phyloP scores from a whole-genome alignment of 2,329 filamentous ascomycete species.

The Neoascochyta sp. region DNA sequence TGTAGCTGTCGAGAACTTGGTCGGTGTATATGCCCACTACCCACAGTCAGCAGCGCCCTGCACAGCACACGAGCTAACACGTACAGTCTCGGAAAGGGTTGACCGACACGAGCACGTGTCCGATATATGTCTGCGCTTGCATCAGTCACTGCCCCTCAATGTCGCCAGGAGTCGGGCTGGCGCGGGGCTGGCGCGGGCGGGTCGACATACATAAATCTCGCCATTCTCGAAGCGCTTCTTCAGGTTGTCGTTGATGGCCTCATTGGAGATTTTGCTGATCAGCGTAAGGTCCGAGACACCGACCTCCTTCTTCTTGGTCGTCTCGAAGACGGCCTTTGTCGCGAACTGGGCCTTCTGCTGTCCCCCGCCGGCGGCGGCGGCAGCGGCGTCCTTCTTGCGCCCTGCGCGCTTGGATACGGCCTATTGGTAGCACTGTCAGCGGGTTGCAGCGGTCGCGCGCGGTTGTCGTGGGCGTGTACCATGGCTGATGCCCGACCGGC shows the following conservation, averaged over 20 bases:
- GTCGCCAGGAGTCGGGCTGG: conserved; percentile 8
- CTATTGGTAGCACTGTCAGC: conserved; percentile 34
- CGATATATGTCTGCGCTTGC: conserved; percentile 77
- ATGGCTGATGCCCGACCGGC: conserved; percentile 36
- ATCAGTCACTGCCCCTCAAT: conserved; percentile 21
- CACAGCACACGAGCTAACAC: conserved; percentile 26
- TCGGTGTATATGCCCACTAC: conserved; percentile 95
- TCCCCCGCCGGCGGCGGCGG: conserved; percentile 43
- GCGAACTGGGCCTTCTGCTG: conserved; percentile 62
- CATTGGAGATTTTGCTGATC: conserved; percentile 97
- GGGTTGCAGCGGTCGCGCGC: conserved; percentile 4
- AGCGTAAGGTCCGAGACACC: conserved; percentile 96
- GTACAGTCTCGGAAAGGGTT: conserved; percentile 89
- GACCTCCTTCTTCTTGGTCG: conserved; percentile 97
- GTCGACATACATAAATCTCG: conserved; percentile 77
- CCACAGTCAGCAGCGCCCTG: conserved; percentile 35
- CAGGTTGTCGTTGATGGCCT: conserved; percentile 98
- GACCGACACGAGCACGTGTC: conserved; percentile 97
- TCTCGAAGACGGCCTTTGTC: conserved; percentile 94
- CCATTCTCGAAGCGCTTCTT: conserved; percentile 96
- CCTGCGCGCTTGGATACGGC: conserved; percentile 57
- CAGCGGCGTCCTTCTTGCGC: conserved; percentile 53
- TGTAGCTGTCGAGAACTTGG: conserved; percentile 85
- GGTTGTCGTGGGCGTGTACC: conserved; percentile 19
- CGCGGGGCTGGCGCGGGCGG: conserved; percentile 24